Base-by-base conservation (phyloP, 768 basidiomycete species). In the Russula dissimulans region DNA sequence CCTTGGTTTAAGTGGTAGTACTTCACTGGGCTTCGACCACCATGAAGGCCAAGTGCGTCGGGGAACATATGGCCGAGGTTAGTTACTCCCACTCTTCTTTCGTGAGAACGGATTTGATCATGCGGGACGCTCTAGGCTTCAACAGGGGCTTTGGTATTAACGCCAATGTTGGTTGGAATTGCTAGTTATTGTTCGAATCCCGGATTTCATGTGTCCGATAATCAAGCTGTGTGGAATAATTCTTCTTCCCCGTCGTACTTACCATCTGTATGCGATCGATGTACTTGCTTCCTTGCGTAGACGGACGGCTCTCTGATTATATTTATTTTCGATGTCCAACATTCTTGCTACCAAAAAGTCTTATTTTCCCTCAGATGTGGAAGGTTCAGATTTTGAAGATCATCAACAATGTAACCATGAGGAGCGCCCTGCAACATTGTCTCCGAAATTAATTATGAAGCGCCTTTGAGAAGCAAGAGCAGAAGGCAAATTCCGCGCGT, bases 1-100 rank as follows among this genome's bases (percentile, higher is more conserved):
- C 66, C 85, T 75, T 15, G 87, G 84, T 59, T 69, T 87, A n/a
- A 68, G 85, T n/a, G 86, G 81, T 42, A 87, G 87, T 59, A 72
- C 74, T 3, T 69, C 87, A 46, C 66, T 87, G 45, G 81, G 78
- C 0, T 61, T 82, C 34, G 83, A 83, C 46, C 69, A 71, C 59
- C 72, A 77, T 49, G 51, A 78, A 36, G 74, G 75, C 0, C 14
- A 44, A 17, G 72, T 69, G 41, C 69, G 70, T 46, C 62, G 73
- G 7, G 29, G 67, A 1, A 75, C 69, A 0, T 79, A 67, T 49
- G 66, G 77, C 0, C 63, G 74, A 38, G 77, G 78, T 73, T 45
- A 34, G 69, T 38, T 57, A 59, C 22, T 38, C 12, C 18, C 29
- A 7, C 17, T 12, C 31, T 18, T 42, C 8, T 57, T 48, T 34